Evolutionary conservation across 108 stramenopile genomes (phyloP).

Genomic region (Nitzschia sp.): DNA sequence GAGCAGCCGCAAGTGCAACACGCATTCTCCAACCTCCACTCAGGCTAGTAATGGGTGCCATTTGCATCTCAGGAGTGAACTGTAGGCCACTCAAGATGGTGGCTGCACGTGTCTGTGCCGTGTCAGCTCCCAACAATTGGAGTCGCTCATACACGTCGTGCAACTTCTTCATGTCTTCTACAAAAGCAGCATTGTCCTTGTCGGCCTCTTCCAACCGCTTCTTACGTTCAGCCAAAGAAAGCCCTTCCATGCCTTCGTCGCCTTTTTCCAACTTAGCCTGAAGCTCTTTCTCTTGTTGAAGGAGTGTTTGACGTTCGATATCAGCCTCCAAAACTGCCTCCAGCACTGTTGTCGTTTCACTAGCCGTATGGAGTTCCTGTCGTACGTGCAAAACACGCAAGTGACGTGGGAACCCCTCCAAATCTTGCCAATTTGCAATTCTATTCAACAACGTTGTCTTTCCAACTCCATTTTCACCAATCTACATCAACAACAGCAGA

Average conservation of each 20-base stretch:
- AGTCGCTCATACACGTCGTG: constrained; percentile 89
- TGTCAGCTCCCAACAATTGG: constrained; percentile 80
- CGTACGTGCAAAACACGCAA: constrained; percentile 95
- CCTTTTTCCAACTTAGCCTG: constrained; percentile 55
- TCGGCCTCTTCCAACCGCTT: constrained; percentile 46
- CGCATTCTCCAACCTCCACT: constrained; percentile 98
- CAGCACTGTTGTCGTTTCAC: constrained; percentile 86
- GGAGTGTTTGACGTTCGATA: constrained; percentile 76
- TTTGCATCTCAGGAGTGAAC: constrained; percentile 90
- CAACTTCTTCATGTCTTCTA: constrained; percentile 67
- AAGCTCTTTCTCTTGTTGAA: constrained; percentile 77
- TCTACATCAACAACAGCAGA: constrained; percentile 12
- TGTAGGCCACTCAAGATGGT: constrained; percentile 89
- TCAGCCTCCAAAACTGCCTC: constrained; percentile 94
- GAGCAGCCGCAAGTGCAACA: constrained; percentile 93
- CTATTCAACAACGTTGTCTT: constrained; percentile 91
- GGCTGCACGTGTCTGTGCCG: constrained; percentile 87
- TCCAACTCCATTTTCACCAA: constrained; percentile 88
- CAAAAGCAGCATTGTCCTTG: constrained; percentile 55
- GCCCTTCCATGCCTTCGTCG: constrained; percentile 10
- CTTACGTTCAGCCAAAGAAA: constrained; percentile 51
- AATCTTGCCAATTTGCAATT: constrained; percentile 84
- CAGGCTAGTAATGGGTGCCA: constrained; percentile 77
- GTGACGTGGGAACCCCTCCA: constrained; percentile 91
- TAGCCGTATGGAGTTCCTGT: constrained; percentile 77